phyloP scores from a whole-genome alignment of 345 rosid species.

The Acer negundo region DNA sequence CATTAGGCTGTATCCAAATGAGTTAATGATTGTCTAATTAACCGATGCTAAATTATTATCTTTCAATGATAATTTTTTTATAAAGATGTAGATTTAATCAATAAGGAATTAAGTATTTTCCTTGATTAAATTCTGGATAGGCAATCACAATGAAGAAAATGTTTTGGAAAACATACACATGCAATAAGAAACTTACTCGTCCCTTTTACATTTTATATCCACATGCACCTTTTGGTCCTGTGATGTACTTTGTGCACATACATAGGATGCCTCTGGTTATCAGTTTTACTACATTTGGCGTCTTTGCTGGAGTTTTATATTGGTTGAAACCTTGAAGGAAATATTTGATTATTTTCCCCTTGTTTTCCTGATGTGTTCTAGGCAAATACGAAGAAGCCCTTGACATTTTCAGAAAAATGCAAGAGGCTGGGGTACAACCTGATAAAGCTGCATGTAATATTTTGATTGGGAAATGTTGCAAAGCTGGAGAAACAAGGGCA shows the following conservation, averaged over 20 bases:
- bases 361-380: constrained; percentile 35
- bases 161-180: background rate
- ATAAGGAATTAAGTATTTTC: background rate
- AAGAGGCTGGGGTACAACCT: constrained; percentile 72
- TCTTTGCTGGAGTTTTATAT: constrained; percentile 18
- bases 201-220: background rate
- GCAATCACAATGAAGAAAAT: background rate
- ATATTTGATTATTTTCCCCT: background rate
- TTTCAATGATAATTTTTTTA: background rate
- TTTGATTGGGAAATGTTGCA: constrained; percentile 71
- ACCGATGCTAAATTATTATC: background rate
- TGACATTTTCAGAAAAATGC: constrained; percentile 74
- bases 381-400: constrained; percentile 72
- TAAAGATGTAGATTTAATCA: background rate
- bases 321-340: background rate
- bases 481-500: constrained; percentile 44
- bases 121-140: background rate
- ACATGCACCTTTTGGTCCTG: background rate
- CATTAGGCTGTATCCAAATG: background rate
- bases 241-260: background rate
- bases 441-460: constrained; percentile 94
- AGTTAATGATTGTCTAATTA: background rate
- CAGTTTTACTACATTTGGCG: constrained; percentile 13
- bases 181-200: background rate
- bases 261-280: constrained; percentile 8